Evolutionary conservation across 192 early-diverging fungal species (phyloP).

Genomic region (Chytriomyces sp.): DNA sequence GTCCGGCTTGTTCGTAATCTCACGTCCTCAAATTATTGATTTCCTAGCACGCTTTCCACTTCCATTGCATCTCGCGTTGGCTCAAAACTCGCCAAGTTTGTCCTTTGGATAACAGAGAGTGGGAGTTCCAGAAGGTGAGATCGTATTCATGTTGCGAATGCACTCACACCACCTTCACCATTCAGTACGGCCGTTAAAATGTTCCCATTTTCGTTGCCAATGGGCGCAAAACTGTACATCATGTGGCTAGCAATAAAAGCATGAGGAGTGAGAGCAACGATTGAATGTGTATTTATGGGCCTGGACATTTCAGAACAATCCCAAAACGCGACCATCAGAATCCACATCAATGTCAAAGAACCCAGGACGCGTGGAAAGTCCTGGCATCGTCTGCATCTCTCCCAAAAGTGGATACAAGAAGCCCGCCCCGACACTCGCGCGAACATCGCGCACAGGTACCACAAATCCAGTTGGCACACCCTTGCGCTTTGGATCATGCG

Average conservation of each 20-base stretch:
- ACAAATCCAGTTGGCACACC: constrained; percentile 87
- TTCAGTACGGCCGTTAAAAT: constrained; percentile 4
- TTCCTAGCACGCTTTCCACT: constrained; percentile 93
- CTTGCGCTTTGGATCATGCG: constrained; percentile 91
- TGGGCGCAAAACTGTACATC: background rate
- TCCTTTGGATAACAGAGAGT: constrained; percentile 97
- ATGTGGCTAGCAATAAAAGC: background rate
- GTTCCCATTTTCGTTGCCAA: background rate
- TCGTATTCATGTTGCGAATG: too few species aligned
- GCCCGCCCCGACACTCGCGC: constrained; percentile 95
- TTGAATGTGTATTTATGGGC: background rate
- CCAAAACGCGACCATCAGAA: constrained; percentile 78
- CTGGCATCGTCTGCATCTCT: constrained; percentile 98
- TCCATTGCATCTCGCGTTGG: constrained; percentile 98
- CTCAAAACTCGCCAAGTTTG: constrained; percentile 95
- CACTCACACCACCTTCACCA: background rate
- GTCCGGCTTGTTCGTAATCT: background rate
- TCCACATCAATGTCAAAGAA: constrained; percentile 97
- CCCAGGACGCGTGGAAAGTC: constrained; percentile 91
- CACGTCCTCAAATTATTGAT: background rate
- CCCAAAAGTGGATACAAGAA: constrained; percentile 97
- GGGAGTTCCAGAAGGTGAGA: constrained; percentile 97
- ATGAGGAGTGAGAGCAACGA: too few species aligned
- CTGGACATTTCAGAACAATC: constrained; percentile 73
- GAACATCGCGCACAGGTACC: constrained; percentile 92